Evolutionary conservation across 2,329 filamentous ascomycete species (phyloP), one percentile per base, ranked within the genome.

Genomic region (Cadophora malorum): DNA sequence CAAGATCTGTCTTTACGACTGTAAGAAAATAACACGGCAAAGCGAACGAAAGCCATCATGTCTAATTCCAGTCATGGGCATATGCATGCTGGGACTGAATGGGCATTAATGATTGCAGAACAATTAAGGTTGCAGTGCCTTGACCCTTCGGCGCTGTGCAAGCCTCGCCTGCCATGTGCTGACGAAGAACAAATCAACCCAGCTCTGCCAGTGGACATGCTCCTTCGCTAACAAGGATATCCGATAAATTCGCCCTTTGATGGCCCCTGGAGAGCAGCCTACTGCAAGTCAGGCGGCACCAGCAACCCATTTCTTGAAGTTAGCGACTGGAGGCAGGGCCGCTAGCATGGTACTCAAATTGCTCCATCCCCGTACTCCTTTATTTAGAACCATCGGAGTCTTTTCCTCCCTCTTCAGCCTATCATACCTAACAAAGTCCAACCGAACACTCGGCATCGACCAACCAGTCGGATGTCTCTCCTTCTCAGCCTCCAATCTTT

Each of bases 351-450:
- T 9, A 1, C 33, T n/a, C 33, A 59, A 4, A 12, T 3, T 38
- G 1, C 4, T 21, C n/a, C 23, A 6, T 38, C 33, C 25, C 31
- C 16, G 4, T 1, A 8, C 14, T 7, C 25, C 16, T 6, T 9
- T 41, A 33, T 59, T 41, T 7, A 2, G 8, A n/a, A 12, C n/a
- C 14, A 6, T n/a, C 12, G 14, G 1, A 31, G 16, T 5, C 9
- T 23, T 59, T 19, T 23, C 55, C n/a, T 41, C n/a, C 33, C 55
- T 38, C 21, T 41, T 41, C n/a, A 25, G 33, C 9, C 55, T n/a
- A 25, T 59, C 33, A 41, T 59, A 41, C 1, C 55, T 35, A n/a
- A 59, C n/a, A 41, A 59, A 59, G 14, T 59, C 55, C 33, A 59
- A 19, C 55, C 14, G 19, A 8, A 59, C 33, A 0, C 31, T 59